Evolutionary conservation across 495 filamentous ascomycete species (phyloP), one percentile per base, ranked within the genome.

Genomic region (Penicillium canariense): DNA sequence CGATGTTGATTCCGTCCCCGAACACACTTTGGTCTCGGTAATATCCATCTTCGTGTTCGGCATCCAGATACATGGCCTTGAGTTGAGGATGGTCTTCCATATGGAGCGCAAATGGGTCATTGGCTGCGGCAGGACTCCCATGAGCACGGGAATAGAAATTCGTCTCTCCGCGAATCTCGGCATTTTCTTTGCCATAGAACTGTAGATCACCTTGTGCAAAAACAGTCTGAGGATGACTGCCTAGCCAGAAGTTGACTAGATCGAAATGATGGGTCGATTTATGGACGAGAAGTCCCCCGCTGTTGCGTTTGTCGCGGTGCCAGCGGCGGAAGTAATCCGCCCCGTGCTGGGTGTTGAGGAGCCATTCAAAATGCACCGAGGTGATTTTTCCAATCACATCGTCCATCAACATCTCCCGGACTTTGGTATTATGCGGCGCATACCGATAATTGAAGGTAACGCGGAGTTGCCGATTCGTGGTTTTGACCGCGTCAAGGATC

Each of bases 291-390:
- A 83, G 63, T 4, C 81, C 81, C 36, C 81, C 81, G 54, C 75
- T 78, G 62, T 83, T 84, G 28, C 71, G 68, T 60, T 75, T 77
- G 65, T 84, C 81, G 7, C 81, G 78, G 61, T 84, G 80, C 81
- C 81, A 83, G 14, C 81, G 80, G 23, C 81, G 80, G 67, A 83
- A 83, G 65, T 81, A 83, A 55, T 84, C 81, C 0, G 81, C 81
- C 11, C 81, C 81, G 61, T 84, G 81, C 11, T 71, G 72, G 5
- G 80, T 82, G 60, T 84, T 81, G 26, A 84, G 73, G 62, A 82
- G 69, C 81, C 81, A 83, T 58, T 83, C 80, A 53, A 84, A 83
- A 59, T 82, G 81, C 38, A 84, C 77, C 10, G 75, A 79, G 14
- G 75, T 76, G 0, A 83, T 74, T 17, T 63, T 62, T 2, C 81